Conservation (phyloP, 2,329 filamentous ascomycete species). For the Colletotrichum aenigma region DNA sequence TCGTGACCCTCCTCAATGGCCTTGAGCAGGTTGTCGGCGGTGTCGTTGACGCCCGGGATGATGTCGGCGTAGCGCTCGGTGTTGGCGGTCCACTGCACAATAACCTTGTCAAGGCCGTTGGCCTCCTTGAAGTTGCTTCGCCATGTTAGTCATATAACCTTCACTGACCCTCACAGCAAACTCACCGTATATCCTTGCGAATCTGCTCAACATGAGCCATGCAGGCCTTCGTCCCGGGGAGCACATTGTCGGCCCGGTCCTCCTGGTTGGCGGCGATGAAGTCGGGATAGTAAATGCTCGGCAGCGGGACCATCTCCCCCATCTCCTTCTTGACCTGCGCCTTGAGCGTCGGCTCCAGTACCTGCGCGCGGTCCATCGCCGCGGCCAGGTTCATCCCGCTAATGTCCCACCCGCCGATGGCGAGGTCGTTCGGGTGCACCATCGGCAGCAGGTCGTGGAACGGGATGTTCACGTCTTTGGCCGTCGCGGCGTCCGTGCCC, state of each 20-base stretch:
- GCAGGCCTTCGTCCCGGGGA: constrained; percentile 83
- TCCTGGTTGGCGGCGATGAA: constrained; percentile 99
- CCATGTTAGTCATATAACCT: not conserved
- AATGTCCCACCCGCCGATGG: constrained; percentile 97
- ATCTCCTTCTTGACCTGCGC: constrained; percentile 90
- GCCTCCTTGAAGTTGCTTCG: constrained; percentile 82
- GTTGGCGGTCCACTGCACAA: constrained; percentile 98
- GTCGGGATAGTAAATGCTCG: constrained; percentile 97
- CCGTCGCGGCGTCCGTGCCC: constrained; percentile 82
- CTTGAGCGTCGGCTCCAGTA: constrained; percentile 96
- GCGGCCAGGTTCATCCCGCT: constrained; percentile 86
- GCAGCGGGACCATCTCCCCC: constrained; percentile 84
- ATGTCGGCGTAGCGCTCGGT: constrained; percentile 96
- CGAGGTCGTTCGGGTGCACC: constrained; percentile 95
- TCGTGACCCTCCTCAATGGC: constrained; percentile 86
- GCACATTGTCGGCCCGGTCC: constrained; percentile 89
- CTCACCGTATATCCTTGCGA: constrained; percentile 78
- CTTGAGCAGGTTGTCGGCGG: constrained; percentile 89
- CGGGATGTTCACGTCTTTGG: constrained; percentile 91
- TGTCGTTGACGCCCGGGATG: constrained; percentile 90
- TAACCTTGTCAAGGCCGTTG: constrained; percentile 90
- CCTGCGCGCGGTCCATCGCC: constrained; percentile 94
- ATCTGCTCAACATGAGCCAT: constrained; percentile 91
- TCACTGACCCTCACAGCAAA: not conserved
- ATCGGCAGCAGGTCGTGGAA: constrained; percentile 95